Evolutionary conservation across 2,329 filamentous ascomycete species (phyloP), one percentile per base, ranked within the genome.

Genomic region (Knufia petricola): DNA sequence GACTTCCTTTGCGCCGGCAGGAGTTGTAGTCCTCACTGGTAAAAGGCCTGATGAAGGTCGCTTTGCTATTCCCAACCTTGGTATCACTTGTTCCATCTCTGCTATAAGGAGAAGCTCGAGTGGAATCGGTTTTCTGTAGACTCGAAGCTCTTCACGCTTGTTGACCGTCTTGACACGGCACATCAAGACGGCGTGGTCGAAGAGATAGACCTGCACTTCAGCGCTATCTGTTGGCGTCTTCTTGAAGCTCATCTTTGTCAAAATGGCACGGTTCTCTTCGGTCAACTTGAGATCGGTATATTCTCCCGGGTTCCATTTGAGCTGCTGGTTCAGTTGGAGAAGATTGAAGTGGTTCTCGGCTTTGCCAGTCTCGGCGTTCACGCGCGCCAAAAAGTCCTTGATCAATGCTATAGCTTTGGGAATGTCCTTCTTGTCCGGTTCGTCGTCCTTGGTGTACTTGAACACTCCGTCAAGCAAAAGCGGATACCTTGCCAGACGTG

Each of bases 301-400:
- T 61, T 95, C 90, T 54, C 87, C 87, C 1, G 86, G 83, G 36
- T 84, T 79, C 75, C 94, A 98, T 54, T 90, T 87, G 55, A 98
- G 78, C 59, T 94, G 86, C 58, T 92, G 82, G 63, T 95, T 92
- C 26, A 98, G 76, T 58, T 88, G 85, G 65, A 90, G 84, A 50
- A 98, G 71, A 64, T 96, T 96, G 74, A 95, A 96, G 46, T 92
- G 84, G 63, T 98, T 98, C 67, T 98, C 92, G 0, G 92, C 88
- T 70, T 94, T 95, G 59, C 92, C 92, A 57, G 88, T 95, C 66
- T 96, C 92, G 12, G 86, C 78, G 61, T 98, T 98, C 62, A 98
- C 92, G 55, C 86, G 79, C 45, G 80, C 84, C 43, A 98, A 71
- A 58, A 95, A 84, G 57, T 90, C 86, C 60, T 87, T 83, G 68